Conservation (phyloP, 768 basidiomycete genomes). For the Tulasnella sp. region DNA sequence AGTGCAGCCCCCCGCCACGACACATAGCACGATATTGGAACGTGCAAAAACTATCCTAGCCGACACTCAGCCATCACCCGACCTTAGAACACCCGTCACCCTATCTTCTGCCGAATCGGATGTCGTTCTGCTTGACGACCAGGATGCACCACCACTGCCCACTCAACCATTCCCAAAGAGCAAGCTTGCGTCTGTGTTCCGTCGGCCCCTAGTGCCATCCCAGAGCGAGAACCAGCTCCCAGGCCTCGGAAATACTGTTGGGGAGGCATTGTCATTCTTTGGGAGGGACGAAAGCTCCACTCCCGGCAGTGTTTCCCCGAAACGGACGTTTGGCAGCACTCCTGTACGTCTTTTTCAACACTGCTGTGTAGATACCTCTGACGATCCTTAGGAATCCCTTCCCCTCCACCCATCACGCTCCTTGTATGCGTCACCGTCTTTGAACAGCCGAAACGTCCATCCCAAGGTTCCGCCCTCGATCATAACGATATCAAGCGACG, state of each 20-base stretch:
- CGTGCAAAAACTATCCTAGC: constrained; percentile 36
- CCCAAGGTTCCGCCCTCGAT: constrained; percentile 24
- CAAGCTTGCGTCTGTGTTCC: constrained; percentile 15
- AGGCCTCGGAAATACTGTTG: background rate
- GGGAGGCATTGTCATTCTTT: background rate
- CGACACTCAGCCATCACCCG: background rate
- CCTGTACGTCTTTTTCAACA: background rate
- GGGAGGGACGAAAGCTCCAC: constrained; percentile 4
- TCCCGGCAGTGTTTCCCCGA: background rate
- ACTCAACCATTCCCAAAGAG: constrained; percentile 24
- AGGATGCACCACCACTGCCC: constrained; percentile 7
- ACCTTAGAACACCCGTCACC: background rate
- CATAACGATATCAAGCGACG: too few relatives aligned
- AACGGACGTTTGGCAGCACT: background rate
- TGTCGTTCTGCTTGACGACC: background rate
- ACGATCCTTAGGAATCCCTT: too few relatives aligned
- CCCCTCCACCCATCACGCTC: background rate
- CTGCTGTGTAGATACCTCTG: too few relatives aligned
- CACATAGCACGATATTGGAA: constrained; percentile 38
- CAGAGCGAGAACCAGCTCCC: background rate
- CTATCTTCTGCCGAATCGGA: constrained; percentile 1
- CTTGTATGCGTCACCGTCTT: constrained; percentile 30
- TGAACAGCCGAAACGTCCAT: constrained; percentile 27
- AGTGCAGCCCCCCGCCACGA: constrained; percentile 42
- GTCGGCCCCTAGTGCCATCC: background rate